Base-by-base conservation (phyloP, 441 rosid genomes). In the Geranium incanum region DNA sequence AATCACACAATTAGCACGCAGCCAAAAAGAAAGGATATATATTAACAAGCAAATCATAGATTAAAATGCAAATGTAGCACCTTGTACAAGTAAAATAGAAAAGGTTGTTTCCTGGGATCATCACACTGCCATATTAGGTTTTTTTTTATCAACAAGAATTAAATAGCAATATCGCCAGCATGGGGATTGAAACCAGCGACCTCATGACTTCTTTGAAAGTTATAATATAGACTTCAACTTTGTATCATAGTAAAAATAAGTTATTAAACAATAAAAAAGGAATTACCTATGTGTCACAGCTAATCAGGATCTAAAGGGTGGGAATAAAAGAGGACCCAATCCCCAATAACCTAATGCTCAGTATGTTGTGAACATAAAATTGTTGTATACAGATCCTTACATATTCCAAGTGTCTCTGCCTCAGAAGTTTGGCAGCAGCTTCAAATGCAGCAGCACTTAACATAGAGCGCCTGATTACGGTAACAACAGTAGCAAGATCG, bases 401-500 rank as follows among this genome's bases (percentile, higher is more conserved):
- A 0, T 71, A 74, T 85, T 67, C 76, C 41, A 59, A 48, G 16
- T 70, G 77, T 19, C 69, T 75, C 74, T 82, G 83, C 79, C 81
- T 82, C 73, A 92, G 77, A 48, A 74, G 83, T 70, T 82, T 82
- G 70, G 81, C 94, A 75, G 81, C 78, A 68, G 81, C 81, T 83
- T 90, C 94, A 75, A 87, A 94, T 37, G 86, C 83, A 39, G 84
- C 72, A 67, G 90, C 83, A 77, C 84, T 89, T 80, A 80, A 89
- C 87, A 90, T 78, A 72, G 95, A 80, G 77, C 80, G 85, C 79
- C 86, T 83, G 63, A 92, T 84, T 70, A 92, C 83, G 77, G 68
- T 84, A 76, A 87, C 81, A 59, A 90, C 81, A 0, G 86, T 69
- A 57, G 79, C 83, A 67, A 90, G 83, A 69, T 88, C 82, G 57